Percentiles rank a stretch among this genome's conserved stretches.
Conservation (phyloP, 345 rosid genomes). For the Citropsis articulata region DNA sequence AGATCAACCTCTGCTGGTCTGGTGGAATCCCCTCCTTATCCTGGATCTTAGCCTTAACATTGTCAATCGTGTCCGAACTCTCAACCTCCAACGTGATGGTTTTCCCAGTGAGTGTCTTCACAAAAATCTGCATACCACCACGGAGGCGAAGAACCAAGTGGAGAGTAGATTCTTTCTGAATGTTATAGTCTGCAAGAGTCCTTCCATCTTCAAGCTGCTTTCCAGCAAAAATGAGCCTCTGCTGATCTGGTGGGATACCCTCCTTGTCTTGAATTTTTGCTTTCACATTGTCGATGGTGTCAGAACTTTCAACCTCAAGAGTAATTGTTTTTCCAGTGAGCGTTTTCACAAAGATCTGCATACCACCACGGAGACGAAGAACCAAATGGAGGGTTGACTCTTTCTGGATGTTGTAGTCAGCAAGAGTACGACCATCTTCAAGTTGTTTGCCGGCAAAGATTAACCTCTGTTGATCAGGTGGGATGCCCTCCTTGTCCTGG, state of each 20-base stretch:
- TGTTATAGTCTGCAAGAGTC: neutral
- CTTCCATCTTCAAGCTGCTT: neutral
- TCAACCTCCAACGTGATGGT: neutral
- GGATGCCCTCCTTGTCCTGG: neutral
- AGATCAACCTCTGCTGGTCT: neutral
- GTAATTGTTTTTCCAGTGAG: neutral
- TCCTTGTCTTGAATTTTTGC: neutral
- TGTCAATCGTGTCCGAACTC: neutral
- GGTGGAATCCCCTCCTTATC: neutral
- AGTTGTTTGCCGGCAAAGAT: neutral
- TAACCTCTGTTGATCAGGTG: neutral
- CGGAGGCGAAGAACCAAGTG: conserved; percentile 26
- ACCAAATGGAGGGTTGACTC: neutral
- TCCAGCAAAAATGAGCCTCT: neutral
- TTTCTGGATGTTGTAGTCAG: neutral
- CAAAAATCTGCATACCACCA: conserved; percentile 6
- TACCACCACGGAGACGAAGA: neutral
- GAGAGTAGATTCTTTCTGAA: neutral
- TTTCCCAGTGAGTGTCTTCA: neutral
- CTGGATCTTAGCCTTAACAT: neutral
- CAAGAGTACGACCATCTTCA: neutral
- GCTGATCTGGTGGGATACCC: neutral
- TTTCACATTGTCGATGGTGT: neutral
- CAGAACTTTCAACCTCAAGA: neutral
- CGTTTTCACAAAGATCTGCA: neutral